Evolutionary conservation across 2,329 filamentous ascomycete species (phyloP).

Genomic region (Knufia fluminis): DNA sequence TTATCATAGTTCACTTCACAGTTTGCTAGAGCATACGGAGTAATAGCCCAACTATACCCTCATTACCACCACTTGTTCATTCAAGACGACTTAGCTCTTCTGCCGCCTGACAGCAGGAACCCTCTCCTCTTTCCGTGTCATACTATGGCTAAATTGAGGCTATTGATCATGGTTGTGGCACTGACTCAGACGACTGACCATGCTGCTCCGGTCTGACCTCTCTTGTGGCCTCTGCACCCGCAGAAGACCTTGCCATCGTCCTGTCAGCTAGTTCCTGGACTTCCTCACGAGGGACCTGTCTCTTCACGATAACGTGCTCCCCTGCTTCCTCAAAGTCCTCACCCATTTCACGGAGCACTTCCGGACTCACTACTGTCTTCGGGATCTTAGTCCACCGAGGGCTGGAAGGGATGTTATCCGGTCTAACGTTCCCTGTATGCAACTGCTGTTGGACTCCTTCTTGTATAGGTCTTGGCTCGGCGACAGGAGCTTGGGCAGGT

Average conservation of each 20-base stretch:
- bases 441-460: too few species aligned
- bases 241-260: not conserved
- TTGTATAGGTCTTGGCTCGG: too few species aligned
- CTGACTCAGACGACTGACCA: not conserved
- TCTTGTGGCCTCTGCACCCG: not conserved
- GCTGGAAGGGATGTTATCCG: too few species aligned
- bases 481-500: too few species aligned
- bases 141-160: not conserved
- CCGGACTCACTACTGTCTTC: too few species aligned
- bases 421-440: too few species aligned
- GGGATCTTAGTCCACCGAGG: too few species aligned
- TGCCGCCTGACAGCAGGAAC: too few species aligned
- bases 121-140: not conserved
- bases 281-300: not conserved
- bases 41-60: too few species aligned
- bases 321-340: not conserved
- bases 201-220: not conserved
- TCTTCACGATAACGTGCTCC: slow-evolving; percentile 1
- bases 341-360: not conserved
- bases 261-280: not conserved
- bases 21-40: not conserved
- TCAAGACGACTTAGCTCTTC: not conserved
- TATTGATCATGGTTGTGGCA: not conserved
- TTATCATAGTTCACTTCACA: not conserved
- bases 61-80: not conserved